Conservation (phyloP, 2,329 filamentous ascomycete species). For the Basipetospora sp. region DNA sequence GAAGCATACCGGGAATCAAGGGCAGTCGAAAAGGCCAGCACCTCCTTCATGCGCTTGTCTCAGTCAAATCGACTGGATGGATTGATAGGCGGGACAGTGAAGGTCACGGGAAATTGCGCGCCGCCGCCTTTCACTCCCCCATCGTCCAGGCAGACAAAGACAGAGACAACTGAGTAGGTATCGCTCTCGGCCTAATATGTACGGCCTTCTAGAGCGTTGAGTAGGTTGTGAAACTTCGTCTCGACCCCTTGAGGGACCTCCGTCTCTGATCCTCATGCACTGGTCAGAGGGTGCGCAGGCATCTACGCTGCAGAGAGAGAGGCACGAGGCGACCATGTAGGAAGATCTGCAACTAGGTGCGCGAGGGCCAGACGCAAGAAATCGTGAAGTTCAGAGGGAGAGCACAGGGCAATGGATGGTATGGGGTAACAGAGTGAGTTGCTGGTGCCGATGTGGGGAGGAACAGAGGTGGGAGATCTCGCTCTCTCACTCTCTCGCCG, state of each 20-base stretch:
- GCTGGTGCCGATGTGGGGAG: too few relatives aligned
- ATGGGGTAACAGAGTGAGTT: too few relatives aligned
- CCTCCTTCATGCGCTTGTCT: too few relatives aligned
- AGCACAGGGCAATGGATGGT: slow-evolving; percentile 4
- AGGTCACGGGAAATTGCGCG: background rate
- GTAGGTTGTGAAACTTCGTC: too few relatives aligned
- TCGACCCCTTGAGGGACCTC: background rate
- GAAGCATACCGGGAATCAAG: too few relatives aligned
- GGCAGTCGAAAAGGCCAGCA: too few relatives aligned
- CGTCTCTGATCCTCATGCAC: slow-evolving; percentile 2
- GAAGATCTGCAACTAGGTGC: slow-evolving; percentile 2
- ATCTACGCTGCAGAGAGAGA: background rate
- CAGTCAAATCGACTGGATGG: background rate
- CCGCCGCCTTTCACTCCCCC: background rate
- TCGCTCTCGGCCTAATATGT: too few relatives aligned
- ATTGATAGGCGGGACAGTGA: background rate
- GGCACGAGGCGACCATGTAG: background rate
- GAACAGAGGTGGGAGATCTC: too few relatives aligned
- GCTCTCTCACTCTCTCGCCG: too few relatives aligned
- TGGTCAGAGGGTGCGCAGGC: background rate
- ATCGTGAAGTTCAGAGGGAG: slow-evolving; percentile 2
- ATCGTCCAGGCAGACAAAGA: too few relatives aligned
- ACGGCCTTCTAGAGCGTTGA: too few relatives aligned
- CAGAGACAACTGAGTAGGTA: too few relatives aligned
- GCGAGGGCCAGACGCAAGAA: slow-evolving; percentile 5